Evolutionary conservation across 768 basidiomycete species (phyloP).

Genomic region (Boletus reticuloceps): DNA sequence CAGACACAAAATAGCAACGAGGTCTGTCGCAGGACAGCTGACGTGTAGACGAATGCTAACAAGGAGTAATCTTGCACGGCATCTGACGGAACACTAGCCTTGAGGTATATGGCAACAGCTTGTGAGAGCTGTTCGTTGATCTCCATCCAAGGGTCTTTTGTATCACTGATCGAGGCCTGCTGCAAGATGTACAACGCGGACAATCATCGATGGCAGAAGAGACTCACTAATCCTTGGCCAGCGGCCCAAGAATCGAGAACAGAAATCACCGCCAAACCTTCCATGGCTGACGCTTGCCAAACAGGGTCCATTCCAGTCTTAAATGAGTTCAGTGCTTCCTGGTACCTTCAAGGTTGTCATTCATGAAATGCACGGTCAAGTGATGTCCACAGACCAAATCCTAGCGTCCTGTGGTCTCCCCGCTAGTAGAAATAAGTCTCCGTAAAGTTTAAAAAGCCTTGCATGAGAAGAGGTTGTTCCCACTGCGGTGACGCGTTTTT

Average conservation of each 20-base stretch:
- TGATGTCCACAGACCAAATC: slow-evolving; percentile 58
- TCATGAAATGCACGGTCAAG: slow-evolving; percentile 7
- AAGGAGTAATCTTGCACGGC: slow-evolving; percentile 56
- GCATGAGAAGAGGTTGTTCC: slow-evolving; percentile 78
- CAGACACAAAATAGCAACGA: slow-evolving; percentile 75
- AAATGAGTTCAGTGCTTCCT: slow-evolving; percentile 78
- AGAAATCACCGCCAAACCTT: slow-evolving; percentile 77
- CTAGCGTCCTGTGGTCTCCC: slow-evolving; percentile 83
- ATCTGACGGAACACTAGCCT: slow-evolving; percentile 49
- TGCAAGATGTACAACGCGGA: slow-evolving; percentile 26
- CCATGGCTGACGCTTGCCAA: slow-evolving; percentile 89
- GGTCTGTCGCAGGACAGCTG: slow-evolving; percentile 67
- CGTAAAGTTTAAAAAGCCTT: slow-evolving; percentile 82
- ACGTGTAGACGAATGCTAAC: slow-evolving; percentile 65
- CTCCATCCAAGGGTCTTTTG: slow-evolving; percentile 74
- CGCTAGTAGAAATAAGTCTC: slow-evolving; percentile 83
- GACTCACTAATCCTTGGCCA: slow-evolving; percentile 67
- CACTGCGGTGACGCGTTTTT: slow-evolving; percentile 62
- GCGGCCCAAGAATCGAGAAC: slow-evolving; percentile 84
- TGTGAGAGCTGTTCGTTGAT: slow-evolving; percentile 72
- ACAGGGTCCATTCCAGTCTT: slow-evolving; percentile 71
- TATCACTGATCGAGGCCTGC: slow-evolving; percentile 52
- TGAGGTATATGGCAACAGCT: slow-evolving; percentile 58
- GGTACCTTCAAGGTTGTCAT: slow-evolving; percentile 57
- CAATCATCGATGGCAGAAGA: not conserved